Evolutionary conservation across 192 early-diverging fungal species (phyloP), one percentile per base, ranked within the genome.

Genomic region (Allomyces javanicus): DNA sequence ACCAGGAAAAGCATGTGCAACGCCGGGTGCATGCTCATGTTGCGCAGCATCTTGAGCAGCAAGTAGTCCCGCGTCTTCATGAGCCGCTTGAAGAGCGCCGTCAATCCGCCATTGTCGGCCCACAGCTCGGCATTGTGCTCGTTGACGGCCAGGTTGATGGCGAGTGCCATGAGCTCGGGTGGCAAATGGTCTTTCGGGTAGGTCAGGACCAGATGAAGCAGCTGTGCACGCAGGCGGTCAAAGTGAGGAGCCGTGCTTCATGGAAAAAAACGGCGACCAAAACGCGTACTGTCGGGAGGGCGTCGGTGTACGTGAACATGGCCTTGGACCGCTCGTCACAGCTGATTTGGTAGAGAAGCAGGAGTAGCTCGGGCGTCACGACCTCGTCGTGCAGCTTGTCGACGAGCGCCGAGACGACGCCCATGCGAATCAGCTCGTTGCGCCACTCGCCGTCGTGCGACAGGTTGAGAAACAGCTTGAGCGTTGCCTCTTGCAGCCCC

Each of bases 31-130:
- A 64, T 62, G 11, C 74, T 67, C 62, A 82, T 72, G 65, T 76
- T 77, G 10, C 78, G 73, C 44, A 79, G 43, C 80, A 83, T 75
- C 67, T 83, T 83, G 17, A 83, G 68, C 33, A 83, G 62, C 24
- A 82, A 66, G 26, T 73, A 70, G 69, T 83, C 81, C 55, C 72
- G 27, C 12, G 80, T 78, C 66, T 82, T 82, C 24, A 83, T 25
- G 9, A 72, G 77, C 19, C 80, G 71, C 68, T 78, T 76, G 65
- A 83, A 64, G 25, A 83, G 67, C 65, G 80, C 80, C 64, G 75
- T 81, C 3, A 82, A 65, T 3, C 81, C 76, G 67, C 73, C 75
- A 25, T 82, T 76, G 45, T 75, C 77, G 24, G 62, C 65, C 25
- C 81, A 65, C 25, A 72, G 27, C 24, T 70, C 67, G 23, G 72